Base-by-base conservation (phyloP, 2,329 filamentous ascomycete species). In the Cladobotryum mycophilum region DNA sequence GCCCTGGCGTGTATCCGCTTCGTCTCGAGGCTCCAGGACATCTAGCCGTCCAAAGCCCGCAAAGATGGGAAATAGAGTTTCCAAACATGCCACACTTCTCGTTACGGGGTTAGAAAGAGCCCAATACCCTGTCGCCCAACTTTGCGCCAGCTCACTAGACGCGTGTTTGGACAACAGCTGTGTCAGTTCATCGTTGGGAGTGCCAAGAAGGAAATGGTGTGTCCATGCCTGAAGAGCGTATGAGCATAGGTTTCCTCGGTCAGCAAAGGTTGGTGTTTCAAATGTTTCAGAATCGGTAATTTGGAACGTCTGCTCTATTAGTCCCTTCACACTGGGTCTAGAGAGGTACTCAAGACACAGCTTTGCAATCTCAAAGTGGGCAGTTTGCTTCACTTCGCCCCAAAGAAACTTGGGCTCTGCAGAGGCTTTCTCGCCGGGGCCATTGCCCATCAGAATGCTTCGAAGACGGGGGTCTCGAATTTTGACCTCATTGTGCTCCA, bases 141-240 rank as follows among this genome's bases (percentile, higher is more conserved):
- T 44, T 6, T 35, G 48, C n/a, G 44, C 40, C 15, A 49, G 25
- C 3, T 53, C 35, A 8, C 22, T 8, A 15, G 45, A 25, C 9
- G 36, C 7, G 8, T 36, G 35, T 7, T 52, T 45, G 5, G 45
- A 43, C 12, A 49, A 17, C 20, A 54, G 8, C 7, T 40, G 34
- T 35, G 37, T 36, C 35, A 54, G 36, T 4, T 49, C 49, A 11
- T 43, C 35, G 7, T 20, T 48, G 11, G 52, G 42, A 3, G 41
- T 25, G 42, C 49, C 45, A 7, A 48, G 41, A 4, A 49, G 6
- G 14, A 35, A 54, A 13, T 54, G 52, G 46, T 54, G 41, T 3
- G 49, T 52, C 52, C 52, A 54, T 7, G 52, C 52, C 12, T 54
- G 52, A 14, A 54, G 34, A 33, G 52, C 49, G 22, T 54, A 54